phyloP scores from a whole-genome alignment of 1,139 yeast species.

The Kodamaea sp. region DNA sequence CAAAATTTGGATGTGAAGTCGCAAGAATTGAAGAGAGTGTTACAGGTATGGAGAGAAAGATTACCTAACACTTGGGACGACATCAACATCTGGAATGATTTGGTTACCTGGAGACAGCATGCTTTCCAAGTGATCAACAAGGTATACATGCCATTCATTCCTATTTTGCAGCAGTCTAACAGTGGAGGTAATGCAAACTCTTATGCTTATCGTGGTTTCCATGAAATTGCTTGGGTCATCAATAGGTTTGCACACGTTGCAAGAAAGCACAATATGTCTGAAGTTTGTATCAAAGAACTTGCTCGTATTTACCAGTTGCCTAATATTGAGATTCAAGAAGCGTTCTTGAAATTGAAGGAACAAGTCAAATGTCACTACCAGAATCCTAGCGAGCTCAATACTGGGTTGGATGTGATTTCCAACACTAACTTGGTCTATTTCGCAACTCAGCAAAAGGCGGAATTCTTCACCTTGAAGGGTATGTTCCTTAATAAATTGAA shows the following conservation, averaged over 20 bases:
- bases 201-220: constrained; percentile 95
- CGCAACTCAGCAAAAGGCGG: constrained; percentile 97
- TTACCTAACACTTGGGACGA: constrained; percentile 97
- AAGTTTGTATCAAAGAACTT: constrained; percentile 89
- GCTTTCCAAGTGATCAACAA: constrained; percentile 97
- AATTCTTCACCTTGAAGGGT: constrained; percentile 94
- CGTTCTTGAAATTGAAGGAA: constrained; percentile 90
- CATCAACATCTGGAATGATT: constrained; percentile 94
- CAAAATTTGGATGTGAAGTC: constrained; percentile 90
- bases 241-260: constrained; percentile 98
- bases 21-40: constrained; percentile 88
- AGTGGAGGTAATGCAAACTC: constrained; percentile 78
- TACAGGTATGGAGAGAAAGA: constrained; percentile 98
- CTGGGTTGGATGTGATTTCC: constrained; percentile 95
- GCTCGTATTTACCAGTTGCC: constrained; percentile 95
- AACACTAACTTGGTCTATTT: constrained; percentile 94
- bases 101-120: constrained; percentile 98
- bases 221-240: constrained; percentile 98
- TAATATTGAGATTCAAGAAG: constrained; percentile 97
- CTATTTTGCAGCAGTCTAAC: constrained; percentile 76
- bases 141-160: constrained; percentile 90
- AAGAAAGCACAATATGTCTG: constrained; percentile 93
- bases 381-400: constrained; percentile 79
- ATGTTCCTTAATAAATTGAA: constrained; percentile 92
- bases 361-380: constrained; percentile 98